phyloP scores from a whole-genome alignment of 2,329 filamentous ascomycete species.

The Colletotrichum tabaci region DNA sequence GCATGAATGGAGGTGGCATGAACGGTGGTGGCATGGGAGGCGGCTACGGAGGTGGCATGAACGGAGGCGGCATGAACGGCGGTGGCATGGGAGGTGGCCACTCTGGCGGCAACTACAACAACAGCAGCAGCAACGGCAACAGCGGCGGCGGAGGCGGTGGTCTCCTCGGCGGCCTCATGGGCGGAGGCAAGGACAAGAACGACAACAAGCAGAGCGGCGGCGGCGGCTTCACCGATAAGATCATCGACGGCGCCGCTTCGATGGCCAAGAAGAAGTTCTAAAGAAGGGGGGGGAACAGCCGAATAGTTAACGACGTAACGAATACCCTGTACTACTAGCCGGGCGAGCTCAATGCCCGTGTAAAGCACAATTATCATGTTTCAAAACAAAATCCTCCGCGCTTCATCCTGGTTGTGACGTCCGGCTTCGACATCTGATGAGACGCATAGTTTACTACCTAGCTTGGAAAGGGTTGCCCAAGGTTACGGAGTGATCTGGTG shows the following conservation, averaged over 20 bases:
- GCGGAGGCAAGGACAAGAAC: slow-evolving; percentile 32
- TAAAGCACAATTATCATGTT: slow-evolving; percentile 4
- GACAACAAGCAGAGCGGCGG: slow-evolving; percentile 30
- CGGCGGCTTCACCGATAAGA: slow-evolving; percentile 36
- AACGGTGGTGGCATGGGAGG: slow-evolving; percentile 1
- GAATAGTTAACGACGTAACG: slow-evolving; percentile 25
- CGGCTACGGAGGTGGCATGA: background rate
- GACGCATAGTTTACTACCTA: no score
- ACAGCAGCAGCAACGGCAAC: background rate
- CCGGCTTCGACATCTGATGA: no score
- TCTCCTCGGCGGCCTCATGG: slow-evolving; percentile 28
- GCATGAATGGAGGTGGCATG: background rate
- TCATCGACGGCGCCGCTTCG: slow-evolving; percentile 36
- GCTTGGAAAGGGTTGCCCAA: background rate
- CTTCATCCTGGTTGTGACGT: no score
- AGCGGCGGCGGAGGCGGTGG: slow-evolving; percentile 20
- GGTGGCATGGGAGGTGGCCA: background rate
- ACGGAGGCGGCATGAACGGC: background rate
- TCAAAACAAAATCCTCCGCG: background rate
- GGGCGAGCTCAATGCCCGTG: background rate
- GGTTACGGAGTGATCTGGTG: background rate
- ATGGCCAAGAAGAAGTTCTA: slow-evolving; percentile 41
- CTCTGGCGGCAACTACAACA: background rate
- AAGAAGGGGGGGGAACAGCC: background rate
- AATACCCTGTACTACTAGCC: slow-evolving; percentile 32